Percentiles rank a stretch among this genome's conserved stretches.
These are phyloP conservation scores for Phytophthora europaea DNA, from an alignment of 352 stramenopile genomes.

Conservation along the genomic window DNA sequence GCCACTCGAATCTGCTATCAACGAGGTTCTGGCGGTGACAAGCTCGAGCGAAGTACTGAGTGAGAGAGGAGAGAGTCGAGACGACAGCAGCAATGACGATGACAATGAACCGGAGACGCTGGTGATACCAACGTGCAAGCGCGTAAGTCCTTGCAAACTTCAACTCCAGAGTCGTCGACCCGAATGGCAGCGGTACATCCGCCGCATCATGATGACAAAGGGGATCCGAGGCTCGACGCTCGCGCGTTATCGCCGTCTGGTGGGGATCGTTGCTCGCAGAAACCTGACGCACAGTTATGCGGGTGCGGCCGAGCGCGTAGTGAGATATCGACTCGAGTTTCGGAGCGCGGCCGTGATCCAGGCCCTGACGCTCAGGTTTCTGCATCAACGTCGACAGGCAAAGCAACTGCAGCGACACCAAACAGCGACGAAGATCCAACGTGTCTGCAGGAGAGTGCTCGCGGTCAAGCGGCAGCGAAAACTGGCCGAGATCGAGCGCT, in stretches of 20 bases:
- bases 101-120: conserved; percentile 10
- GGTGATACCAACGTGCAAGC: conserved; percentile 11
- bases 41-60: background rate
- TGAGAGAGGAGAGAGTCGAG: conserved; percentile 13
- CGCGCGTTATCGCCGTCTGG: conserved; percentile 49
- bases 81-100: conserved; percentile 6
- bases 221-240: conserved; percentile 44
- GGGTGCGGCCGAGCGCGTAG: conserved; percentile 28
- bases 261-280: conserved; percentile 43
- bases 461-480: conserved; percentile 11
- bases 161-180: conserved; percentile 16
- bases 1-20: conserved; percentile 27
- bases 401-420: conserved; percentile 13
- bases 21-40: conserved; percentile 25
- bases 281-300: conserved; percentile 29
- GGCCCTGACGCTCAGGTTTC: conserved; percentile 22
- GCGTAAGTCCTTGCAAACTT: conserved; percentile 18
- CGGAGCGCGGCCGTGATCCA: conserved; percentile 26
- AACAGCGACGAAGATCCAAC: conserved; percentile 27
- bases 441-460: conserved; percentile 12
- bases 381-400: conserved; percentile 22
- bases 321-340: conserved; percentile 31
- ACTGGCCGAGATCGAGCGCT: conserved; percentile 5
- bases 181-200: conserved; percentile 33
- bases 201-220: conserved; percentile 35